Evolutionary conservation across 2,329 filamentous ascomycete species (phyloP), one percentile per base, ranked within the genome.

Genomic region (Podosphaera fusca): DNA sequence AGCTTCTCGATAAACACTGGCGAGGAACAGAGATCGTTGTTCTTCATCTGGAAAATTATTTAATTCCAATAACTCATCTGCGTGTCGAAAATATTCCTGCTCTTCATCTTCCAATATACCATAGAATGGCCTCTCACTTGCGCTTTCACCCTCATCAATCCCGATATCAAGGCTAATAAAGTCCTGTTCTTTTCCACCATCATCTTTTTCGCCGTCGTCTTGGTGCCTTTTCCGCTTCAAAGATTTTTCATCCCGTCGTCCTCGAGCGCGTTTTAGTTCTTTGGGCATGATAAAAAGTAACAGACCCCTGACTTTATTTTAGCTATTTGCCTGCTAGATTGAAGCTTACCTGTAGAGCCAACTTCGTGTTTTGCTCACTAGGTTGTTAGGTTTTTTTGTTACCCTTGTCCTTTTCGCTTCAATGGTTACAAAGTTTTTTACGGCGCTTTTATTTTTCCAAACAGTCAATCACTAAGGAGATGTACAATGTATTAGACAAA

Each of bases 1-100:
- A 0, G 89, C 88, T 70, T 96, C 90, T 62, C 78, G 76, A 70
- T 85, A 94, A 55, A 96, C 85, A 68, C 84, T 94, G 60, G 83
- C 80, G 52, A 96, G 70, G 65, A 87, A 88, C 54, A 84, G 65
- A 56, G 74, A 72, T 58, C 82, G 77, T 63, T 88, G 84, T 63
- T 95, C 87, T 56, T 79, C 69, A 45, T 82, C 81, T 46, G 78
- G 79, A 68, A 96, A 96, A 67, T 90, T 81, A 71, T 96, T 92
- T 63, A 87, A 71, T 69, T 95, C 89, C 59, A 98, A 81, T 71
- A 94, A 76, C 68, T 94, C 85, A 72, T 94, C 89, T 56, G 89
- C 88, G 53, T 81, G 81, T 62, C 86, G 84, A 70, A 96, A 98
- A 69, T 95, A 95, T 69, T 95, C 89, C 67, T 95, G 87, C 73